Conservation (phyloP, 116 monocot species). For the Trichopus zeylanicus region DNA sequence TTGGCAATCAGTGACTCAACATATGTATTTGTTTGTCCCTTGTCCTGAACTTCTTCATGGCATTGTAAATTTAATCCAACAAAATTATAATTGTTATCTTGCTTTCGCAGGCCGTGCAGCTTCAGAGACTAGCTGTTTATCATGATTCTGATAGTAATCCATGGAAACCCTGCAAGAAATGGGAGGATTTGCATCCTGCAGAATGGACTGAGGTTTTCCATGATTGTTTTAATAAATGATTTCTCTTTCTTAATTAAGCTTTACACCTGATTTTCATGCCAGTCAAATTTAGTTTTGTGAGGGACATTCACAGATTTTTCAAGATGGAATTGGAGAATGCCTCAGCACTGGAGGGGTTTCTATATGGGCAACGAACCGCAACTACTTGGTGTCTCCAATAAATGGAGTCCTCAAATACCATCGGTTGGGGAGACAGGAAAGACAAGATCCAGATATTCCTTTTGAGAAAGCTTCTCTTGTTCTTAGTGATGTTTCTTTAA, state of each 20-base stretch:
- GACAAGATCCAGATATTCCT: constrained; percentile 53
- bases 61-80: not conserved
- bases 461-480: constrained; percentile 80
- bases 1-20: no score
- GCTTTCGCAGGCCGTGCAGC: constrained; percentile 56
- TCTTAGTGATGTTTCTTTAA: constrained; percentile 79
- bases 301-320: constrained; percentile 57
- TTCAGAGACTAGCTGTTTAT: constrained; percentile 78
- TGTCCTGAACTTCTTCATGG: not conserved
- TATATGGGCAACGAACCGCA: constrained; percentile 44
- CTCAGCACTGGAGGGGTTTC: constrained; percentile 20
- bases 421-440: constrained; percentile 84
- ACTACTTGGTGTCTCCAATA: constrained; percentile 89
- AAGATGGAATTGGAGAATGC: constrained; percentile 69
- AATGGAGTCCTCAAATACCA: constrained; percentile 90
- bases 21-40: no score
- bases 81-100: not conserved
- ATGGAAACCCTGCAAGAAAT: constrained; percentile 67
- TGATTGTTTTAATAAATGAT: not conserved
- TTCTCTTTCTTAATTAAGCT: not conserved
- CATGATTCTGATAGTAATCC: constrained; percentile 79
- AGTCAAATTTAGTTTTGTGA: not conserved
- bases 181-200: constrained; percentile 73
- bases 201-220: constrained; percentile 86
- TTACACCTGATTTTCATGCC: not conserved